These are phyloP conservation scores for Leccinum rimulosum DNA, from an alignment of 768 basidiomycete genomes.

Conservation along the genomic window DNA sequence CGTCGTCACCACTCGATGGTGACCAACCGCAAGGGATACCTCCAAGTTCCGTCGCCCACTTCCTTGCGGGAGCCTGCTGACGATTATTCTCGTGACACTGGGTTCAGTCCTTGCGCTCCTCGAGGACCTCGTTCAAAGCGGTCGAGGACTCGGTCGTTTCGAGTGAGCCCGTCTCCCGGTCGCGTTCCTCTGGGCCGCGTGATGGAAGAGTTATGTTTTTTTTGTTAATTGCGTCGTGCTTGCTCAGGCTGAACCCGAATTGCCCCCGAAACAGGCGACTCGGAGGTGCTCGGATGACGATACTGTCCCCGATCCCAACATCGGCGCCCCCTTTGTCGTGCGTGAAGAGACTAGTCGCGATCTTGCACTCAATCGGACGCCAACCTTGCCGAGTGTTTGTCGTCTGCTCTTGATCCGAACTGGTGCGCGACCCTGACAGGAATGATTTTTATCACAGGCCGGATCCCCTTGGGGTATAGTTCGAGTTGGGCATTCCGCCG, in stretches of 20 bases:
- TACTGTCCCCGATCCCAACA: not conserved
- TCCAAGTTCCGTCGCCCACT: conserved; percentile 17
- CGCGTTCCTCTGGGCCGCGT: conserved; percentile 14
- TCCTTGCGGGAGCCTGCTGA: not conserved
- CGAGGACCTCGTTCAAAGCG: conserved; percentile 1
- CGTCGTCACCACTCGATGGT: not conserved
- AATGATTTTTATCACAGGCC: conserved; percentile 6
- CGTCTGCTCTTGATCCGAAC: not conserved
- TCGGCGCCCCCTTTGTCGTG: not conserved
- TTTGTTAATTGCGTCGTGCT: not conserved
- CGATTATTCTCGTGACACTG: not conserved
- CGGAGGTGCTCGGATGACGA: not conserved
- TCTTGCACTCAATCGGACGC: not conserved
- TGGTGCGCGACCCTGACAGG: conserved; percentile 8
- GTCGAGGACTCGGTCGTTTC: conserved; percentile 9
- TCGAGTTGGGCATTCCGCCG: not conserved
- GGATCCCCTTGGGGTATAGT: not conserved
- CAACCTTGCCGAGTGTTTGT: conserved; percentile 1
- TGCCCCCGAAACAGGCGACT: not conserved
- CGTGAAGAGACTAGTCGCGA: not conserved
- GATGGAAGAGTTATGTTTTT: conserved; percentile 19
- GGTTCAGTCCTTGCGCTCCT: not conserved
- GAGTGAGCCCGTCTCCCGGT: conserved; percentile 8
- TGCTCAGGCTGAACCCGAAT: too few species aligned
- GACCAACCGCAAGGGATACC: conserved; percentile 9